Base-by-base conservation (phyloP, 805 yeast species). In the Yarrowia sp. region DNA sequence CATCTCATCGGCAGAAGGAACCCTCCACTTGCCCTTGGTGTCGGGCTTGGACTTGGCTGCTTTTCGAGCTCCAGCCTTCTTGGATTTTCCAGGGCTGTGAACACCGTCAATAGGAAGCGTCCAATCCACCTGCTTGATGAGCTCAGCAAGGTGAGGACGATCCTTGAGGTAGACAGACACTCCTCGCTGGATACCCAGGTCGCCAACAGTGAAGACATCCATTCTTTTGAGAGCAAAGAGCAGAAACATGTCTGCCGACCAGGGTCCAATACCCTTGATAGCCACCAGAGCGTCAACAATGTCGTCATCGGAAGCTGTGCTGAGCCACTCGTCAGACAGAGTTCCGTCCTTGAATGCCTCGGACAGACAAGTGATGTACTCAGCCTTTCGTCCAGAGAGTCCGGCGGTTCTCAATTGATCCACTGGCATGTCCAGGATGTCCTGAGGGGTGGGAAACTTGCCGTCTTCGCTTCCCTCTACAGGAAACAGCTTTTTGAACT, bases 191-290 rank as follows among this genome's bases (percentile, higher is more conserved):
- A 92, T 81, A 1, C 97, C 97, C 49, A 92, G 74, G 73, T 92
- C 97, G 18, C 85, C 89, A 5, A 81, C 75, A 5, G 94, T 86
- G 71, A 90, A 90, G 0, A 89, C 82, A 70, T 92, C 85, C 69
- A 82, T 70, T 62, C 88, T 79, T 24, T 79, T 80, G 46, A 91
- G 74, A 0, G 88, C 87, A 69, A 90, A 90, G 21, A 86, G 69
- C 16, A 88, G 73, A 72, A 90, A 92, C 97, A 92, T 92, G 61
- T 87, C 87, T 0, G 94, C 92, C 4, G 91, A 83, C 98, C 98
- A 92, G 1, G 77, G 76, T 14, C 77, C 77, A 27, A 74, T 65
- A 0, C 77, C 77, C 49, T 71, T 70, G 14, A 72, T 51, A 1
- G 68, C 64, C 4, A 71, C 74, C 9, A 74, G 63, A 9, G 38